These are phyloP conservation scores for Lichenothelia convexa DNA, from an alignment of 495 filamentous ascomycete species.

Conservation along the genomic window DNA sequence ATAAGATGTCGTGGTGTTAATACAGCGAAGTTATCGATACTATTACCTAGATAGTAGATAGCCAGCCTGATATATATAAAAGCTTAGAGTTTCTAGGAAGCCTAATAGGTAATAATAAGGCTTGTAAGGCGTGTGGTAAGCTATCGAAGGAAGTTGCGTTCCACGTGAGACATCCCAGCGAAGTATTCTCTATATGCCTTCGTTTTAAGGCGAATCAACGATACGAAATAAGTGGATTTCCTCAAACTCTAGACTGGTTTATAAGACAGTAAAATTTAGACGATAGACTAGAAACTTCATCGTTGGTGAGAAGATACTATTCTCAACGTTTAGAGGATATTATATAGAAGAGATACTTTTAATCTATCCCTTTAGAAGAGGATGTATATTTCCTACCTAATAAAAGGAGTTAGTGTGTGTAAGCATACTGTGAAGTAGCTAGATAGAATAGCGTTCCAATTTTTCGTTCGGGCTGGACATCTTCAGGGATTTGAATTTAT, in stretches of 20 bases:
- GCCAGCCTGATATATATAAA: neutral
- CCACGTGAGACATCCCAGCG: neutral
- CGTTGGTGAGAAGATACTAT: no score
- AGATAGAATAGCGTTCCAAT: no score
- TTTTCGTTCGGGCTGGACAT: no score
- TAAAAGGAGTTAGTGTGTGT: no score
- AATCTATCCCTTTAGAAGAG: no score
- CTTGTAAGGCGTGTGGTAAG: neutral
- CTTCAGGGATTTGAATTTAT: no score
- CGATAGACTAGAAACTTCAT: no score
- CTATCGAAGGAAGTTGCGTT: neutral
- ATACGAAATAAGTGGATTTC: constrained; percentile 1
- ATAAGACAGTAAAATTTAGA: constrained; percentile 1
- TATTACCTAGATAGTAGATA: neutral
- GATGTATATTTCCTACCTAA: no score
- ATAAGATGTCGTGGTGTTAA: neutral
- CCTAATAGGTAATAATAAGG: neutral
- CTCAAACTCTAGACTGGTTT: constrained; percentile 2
- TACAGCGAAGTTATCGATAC: neutral
- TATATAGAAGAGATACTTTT: no score
- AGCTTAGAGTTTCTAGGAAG: neutral
- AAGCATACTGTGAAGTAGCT: no score
- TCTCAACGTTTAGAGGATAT: no score
- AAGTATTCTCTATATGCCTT: neutral
- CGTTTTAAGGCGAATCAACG: neutral